Percentiles rank a stretch among this genome's conserved stretches.
Conservation (phyloP, 1,139 yeast genomes). For the Geotrichum europaeum region DNA sequence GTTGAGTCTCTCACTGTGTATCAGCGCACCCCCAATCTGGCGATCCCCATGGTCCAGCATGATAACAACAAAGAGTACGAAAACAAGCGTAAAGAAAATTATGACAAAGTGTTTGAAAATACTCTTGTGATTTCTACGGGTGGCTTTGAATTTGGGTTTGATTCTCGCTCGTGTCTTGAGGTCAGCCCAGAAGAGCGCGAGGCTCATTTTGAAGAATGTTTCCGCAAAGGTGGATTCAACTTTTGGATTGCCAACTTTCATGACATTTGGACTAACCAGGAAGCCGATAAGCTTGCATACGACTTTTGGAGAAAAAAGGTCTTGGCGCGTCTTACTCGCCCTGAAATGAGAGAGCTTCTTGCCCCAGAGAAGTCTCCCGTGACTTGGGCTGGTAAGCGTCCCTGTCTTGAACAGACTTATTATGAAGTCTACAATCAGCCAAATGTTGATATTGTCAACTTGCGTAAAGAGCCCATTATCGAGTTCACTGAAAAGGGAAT, state of each 20-base stretch:
- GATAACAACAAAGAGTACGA: slow-evolving; percentile 12
- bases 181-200: slow-evolving; percentile 27
- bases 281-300: slow-evolving; percentile 28
- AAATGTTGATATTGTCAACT: slow-evolving; percentile 30
- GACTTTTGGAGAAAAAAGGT: slow-evolving; percentile 29
- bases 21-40: slow-evolving; percentile 30
- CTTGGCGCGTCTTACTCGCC: slow-evolving; percentile 26
- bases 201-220: slow-evolving; percentile 22
- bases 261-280: slow-evolving; percentile 25
- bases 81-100: slow-evolving; percentile 17
- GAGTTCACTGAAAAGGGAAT: slow-evolving; percentile 28
- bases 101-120: slow-evolving; percentile 19
- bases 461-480: slow-evolving; percentile 26
- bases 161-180: slow-evolving; percentile 18
- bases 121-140: slow-evolving; percentile 15
- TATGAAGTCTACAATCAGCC: slow-evolving; percentile 31
- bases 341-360: slow-evolving; percentile 24
- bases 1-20: slow-evolving; percentile 24
- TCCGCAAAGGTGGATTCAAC: slow-evolving; percentile 26
- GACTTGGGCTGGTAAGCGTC: slow-evolving; percentile 32
- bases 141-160: slow-evolving; percentile 24
- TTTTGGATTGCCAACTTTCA: slow-evolving; percentile 28
- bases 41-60: slow-evolving; percentile 28
- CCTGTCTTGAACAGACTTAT: slow-evolving; percentile 28
- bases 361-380: slow-evolving; percentile 30